Evolutionary conservation across 2,329 filamentous ascomycete genomes (phyloP).

Genomic region (Xylaria hypoxylon): DNA sequence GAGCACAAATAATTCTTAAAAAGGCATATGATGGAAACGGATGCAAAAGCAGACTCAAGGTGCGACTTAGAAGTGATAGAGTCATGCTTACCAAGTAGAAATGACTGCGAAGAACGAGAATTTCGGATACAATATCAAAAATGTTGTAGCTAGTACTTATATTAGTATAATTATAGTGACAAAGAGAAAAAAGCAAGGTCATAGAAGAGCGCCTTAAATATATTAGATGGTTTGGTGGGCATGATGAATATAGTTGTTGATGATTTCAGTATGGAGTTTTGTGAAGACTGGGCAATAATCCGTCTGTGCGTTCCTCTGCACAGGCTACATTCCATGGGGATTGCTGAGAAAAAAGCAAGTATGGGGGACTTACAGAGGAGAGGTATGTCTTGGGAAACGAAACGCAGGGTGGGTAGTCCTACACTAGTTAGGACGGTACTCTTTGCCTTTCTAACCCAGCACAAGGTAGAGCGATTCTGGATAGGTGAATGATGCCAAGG

Average conservation of each 20-base stretch:
- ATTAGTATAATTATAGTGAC: background rate
- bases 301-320: conserved; percentile 1
- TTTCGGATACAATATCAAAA: background rate
- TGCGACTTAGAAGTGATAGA: background rate
- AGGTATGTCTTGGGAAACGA: background rate
- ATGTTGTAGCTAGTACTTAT: background rate
- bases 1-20: background rate
- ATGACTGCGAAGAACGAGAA: background rate
- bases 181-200: background rate
- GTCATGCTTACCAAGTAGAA: conserved; percentile 5
- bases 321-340: background rate
- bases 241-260: background rate
- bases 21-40: background rate
- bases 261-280: background rate
- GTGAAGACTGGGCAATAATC: background rate
- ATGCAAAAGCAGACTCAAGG: background rate
- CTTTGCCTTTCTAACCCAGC: background rate
- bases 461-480: background rate
- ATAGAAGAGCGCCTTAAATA: background rate
- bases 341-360: background rate
- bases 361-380: background rate
- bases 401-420: background rate
- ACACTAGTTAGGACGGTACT: background rate
- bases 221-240: background rate
- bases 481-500: background rate